Conservation (phyloP, 257 asterid species). For the Plantago elongata region DNA sequence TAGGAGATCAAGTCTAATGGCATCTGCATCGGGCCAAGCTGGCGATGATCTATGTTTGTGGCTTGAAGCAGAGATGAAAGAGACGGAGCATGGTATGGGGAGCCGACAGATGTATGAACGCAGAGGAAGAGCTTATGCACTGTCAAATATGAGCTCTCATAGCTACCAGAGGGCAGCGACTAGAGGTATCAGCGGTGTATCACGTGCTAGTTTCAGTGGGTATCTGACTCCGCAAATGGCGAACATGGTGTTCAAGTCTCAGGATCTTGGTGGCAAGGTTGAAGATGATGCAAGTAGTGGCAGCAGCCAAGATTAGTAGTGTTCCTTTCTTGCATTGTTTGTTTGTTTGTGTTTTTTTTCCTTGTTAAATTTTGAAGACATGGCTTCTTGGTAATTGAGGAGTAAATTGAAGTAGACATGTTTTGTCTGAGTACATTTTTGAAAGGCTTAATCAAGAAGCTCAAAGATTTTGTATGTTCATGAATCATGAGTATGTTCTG, state of each 20-base stretch:
- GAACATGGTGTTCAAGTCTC: constrained; percentile 24
- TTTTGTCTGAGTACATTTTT: too few relatives aligned
- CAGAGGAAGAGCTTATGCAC: constrained; percentile 20
- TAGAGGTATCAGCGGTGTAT: constrained; percentile 9
- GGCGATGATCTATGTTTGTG: constrained; percentile 3
- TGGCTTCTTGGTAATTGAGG: background rate
- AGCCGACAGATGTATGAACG: constrained; percentile 11
- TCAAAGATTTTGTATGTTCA: too few relatives aligned
- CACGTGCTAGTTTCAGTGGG: constrained; percentile 13
- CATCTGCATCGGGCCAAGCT: constrained; percentile 16
- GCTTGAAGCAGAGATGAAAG: constrained; percentile 22
- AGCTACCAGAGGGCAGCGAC: constrained; percentile 20
- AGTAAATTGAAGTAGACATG: too few relatives aligned
- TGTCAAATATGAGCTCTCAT: constrained; percentile 15
- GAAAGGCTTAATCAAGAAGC: too few relatives aligned
- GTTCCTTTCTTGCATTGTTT: background rate
- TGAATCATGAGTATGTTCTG: too few relatives aligned
- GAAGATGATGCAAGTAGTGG: background rate
- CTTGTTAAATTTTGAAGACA: background rate
- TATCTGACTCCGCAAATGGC: constrained; percentile 19
- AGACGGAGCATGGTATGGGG: constrained; percentile 18
- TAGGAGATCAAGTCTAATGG: constrained; percentile 12
- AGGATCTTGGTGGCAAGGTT: constrained; percentile 8
- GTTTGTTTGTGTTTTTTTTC: background rate
- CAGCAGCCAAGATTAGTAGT: background rate